These are phyloP conservation scores for Myriangium duriaei DNA, from an alignment of 2,329 filamentous ascomycete species.

Conservation along the genomic window DNA sequence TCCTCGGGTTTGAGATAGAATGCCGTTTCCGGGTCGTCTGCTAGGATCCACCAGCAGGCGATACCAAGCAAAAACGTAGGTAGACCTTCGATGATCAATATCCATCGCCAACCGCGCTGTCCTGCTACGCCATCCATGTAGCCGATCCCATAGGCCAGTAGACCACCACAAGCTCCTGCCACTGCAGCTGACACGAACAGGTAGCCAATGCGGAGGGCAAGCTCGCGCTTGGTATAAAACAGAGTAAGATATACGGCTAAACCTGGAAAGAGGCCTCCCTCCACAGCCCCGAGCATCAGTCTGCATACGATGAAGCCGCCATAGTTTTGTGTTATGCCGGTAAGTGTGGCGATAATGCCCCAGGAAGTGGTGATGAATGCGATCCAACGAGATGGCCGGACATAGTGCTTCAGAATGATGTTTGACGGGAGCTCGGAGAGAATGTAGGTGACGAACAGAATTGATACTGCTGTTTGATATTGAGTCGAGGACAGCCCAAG, in stretches of 20 bases:
- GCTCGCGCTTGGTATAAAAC: constrained; percentile 63
- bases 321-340: constrained; percentile 55
- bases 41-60: constrained; percentile 43
- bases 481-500: constrained; percentile 49
- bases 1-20: constrained; percentile 49
- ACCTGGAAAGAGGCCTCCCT: constrained; percentile 60
- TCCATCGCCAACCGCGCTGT: constrained; percentile 58
- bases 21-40: constrained; percentile 54
- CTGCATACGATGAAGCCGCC: constrained; percentile 55
- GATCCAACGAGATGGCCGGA: constrained; percentile 37
- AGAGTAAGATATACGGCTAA: constrained; percentile 58
- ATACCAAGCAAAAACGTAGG: constrained; percentile 44
- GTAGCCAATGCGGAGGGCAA: constrained; percentile 60
- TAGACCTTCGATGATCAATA: constrained; percentile 52
- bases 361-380: constrained; percentile 47
- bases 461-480: constrained; percentile 46
- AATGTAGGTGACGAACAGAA: constrained; percentile 35
- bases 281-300: constrained; percentile 54
- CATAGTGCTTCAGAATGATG: constrained; percentile 32
- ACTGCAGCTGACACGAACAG: constrained; percentile 59
- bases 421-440: constrained; percentile 34
- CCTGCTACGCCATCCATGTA: constrained; percentile 57
- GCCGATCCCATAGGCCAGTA: constrained; percentile 62
- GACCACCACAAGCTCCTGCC: constrained; percentile 58
- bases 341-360: constrained; percentile 56